Conservation (phyloP, 2,329 filamentous ascomycete species). For the Phialocephala subalpina region DNA sequence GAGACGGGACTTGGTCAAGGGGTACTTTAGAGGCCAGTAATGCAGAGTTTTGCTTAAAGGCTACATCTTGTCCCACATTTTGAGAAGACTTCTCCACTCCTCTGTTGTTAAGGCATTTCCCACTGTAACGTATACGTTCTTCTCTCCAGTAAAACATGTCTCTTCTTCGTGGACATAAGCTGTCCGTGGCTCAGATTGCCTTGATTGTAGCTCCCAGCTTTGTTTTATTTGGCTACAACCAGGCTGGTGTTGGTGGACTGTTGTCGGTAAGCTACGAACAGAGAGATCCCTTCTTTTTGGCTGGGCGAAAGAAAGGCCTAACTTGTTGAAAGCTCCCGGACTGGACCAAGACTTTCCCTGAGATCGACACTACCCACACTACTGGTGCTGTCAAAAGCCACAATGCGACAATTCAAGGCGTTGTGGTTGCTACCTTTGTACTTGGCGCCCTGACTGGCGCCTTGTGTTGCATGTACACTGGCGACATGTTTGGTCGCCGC, state of each 20-base stretch:
- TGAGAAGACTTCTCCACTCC: too few species aligned
- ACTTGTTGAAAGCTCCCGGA: slow-evolving; percentile 20
- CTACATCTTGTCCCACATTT: too few species aligned
- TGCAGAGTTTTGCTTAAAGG: too few species aligned
- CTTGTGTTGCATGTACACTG: slow-evolving; percentile 47
- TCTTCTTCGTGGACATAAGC: slow-evolving; percentile 25
- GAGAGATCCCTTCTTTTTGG: background rate
- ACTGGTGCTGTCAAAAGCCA: slow-evolving; percentile 40
- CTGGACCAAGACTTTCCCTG: slow-evolving; percentile 48
- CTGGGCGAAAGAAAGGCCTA: background rate
- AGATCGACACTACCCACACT: slow-evolving; percentile 49
- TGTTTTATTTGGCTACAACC: slow-evolving; percentile 52
- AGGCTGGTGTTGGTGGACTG: slow-evolving; percentile 49
- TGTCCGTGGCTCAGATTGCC: slow-evolving; percentile 46
- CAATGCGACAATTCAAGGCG: slow-evolving; percentile 49
- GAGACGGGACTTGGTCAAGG: too few species aligned
- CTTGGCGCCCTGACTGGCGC: slow-evolving; percentile 49
- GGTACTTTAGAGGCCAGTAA: too few species aligned
- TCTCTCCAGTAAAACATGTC: background rate
- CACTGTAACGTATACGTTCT: too few species aligned
- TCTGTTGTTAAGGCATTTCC: too few species aligned
- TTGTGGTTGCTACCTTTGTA: slow-evolving; percentile 38
- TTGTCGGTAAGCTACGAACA: slow-evolving; percentile 34
- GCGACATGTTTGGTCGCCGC: slow-evolving; percentile 51
- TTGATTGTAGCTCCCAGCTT: slow-evolving; percentile 54